Base-by-base conservation (phyloP, 1,139 yeast genomes). In the Suhomyces taliae region DNA sequence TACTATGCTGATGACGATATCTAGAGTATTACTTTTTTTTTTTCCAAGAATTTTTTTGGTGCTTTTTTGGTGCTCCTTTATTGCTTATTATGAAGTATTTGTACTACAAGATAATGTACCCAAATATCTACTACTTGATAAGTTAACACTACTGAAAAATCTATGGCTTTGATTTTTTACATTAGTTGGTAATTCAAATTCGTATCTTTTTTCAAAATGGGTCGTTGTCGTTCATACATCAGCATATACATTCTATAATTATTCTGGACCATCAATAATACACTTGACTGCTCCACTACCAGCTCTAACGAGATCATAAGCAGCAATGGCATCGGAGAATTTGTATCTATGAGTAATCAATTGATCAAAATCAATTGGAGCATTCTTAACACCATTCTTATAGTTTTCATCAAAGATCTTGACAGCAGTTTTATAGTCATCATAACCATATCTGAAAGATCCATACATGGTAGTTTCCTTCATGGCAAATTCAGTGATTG, bases 341-440 rank as follows among this genome's bases (percentile, higher is more conserved):
- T 76, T 66, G 74, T 80, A 89, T 58, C 87, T 78, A 66, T 90
- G 93, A 10, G 97, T 88, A 57, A 91, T 83, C 55, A 91, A 75
- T 41, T 79, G 73, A 53, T 75, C 79, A 49, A 71, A 75, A 55
- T 75, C 78, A 48, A 75, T 64, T 36, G 60, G 59, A 2, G 70
- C 70, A 19, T 69, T 65, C 50, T 79, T 83, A 49, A 82, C 85
- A 50, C 85, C 80, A 46, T 85, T 77, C 55, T 72, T 77, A 45
- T 86, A 87, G 50, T 80, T 73, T 27, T 81, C 76, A 46, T 69
- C 78, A 47, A 89, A 74, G 54, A 90, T 75, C 39, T 79, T 79
- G 37, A 90, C 90, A 2, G 95, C 82, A 40, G 85, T 82, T 56
- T 79, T 78, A 73, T 89, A 90, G 65, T 89, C 96, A 53, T 89